These are phyloP conservation scores for Epichloe sibirici DNA, from an alignment of 2,329 filamentous ascomycete species.

Conservation along the genomic window DNA sequence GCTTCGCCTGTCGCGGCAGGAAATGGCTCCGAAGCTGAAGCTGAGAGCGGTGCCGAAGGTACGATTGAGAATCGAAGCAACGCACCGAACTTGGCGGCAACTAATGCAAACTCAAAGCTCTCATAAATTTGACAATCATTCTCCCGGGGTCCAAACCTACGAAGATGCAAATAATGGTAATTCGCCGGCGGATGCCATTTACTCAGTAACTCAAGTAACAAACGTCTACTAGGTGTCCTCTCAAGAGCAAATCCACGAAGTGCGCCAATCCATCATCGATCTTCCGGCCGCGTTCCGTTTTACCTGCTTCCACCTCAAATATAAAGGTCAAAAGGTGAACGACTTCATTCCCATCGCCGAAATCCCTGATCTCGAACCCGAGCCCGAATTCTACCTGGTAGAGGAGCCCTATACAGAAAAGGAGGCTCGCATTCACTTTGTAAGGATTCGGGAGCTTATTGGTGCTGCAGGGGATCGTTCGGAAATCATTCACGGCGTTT, in stretches of 20 bases:
- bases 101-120: slow-evolving; percentile 21
- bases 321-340: slow-evolving; percentile 80
- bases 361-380: slow-evolving; percentile 62
- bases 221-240: slow-evolving; percentile 56
- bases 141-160: slow-evolving; percentile 63
- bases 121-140: slow-evolving; percentile 58
- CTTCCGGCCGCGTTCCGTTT: slow-evolving; percentile 88
- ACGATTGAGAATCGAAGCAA: slow-evolving; percentile 3
- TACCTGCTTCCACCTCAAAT: slow-evolving; percentile 96
- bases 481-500: slow-evolving; percentile 74
- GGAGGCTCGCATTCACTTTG: slow-evolving; percentile 88
- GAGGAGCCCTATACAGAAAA: slow-evolving; percentile 98
- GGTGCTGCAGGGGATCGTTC: slow-evolving; percentile 82
- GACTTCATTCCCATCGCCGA: slow-evolving; percentile 90
- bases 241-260: slow-evolving; percentile 94
- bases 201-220: background rate
- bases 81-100: background rate
- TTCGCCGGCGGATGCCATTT: slow-evolving; percentile 11
- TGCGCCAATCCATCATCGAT: slow-evolving; percentile 93
- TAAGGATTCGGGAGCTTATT: slow-evolving; percentile 83
- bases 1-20: slow-evolving; percentile 16
- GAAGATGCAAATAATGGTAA: slow-evolving; percentile 76
- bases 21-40: slow-evolving; percentile 13
- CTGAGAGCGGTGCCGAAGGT: slow-evolving; percentile 25
- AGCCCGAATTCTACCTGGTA: slow-evolving; percentile 69